Evolutionary conservation across 352 stramenopile genomes (phyloP).

Genomic region (Phytophthora kernoviae): DNA sequence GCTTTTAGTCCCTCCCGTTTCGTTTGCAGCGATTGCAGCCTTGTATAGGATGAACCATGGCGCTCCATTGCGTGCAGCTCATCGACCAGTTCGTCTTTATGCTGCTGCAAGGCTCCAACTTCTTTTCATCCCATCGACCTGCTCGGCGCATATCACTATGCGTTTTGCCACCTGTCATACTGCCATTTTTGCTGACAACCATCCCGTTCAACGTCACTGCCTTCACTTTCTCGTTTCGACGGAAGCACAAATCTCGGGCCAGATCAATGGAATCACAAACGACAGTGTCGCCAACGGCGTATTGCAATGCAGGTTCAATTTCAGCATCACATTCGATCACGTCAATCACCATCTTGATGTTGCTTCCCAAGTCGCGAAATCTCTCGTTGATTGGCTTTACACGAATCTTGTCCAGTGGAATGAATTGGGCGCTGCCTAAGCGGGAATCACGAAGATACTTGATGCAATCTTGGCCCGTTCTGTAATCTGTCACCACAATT

Average conservation of each 20-base stretch:
- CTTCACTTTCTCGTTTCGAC: slow-evolving; percentile 85
- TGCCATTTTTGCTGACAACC: slow-evolving; percentile 97
- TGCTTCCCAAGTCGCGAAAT: slow-evolving; percentile 89
- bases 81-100: slow-evolving; percentile 85
- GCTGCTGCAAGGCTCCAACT: slow-evolving; percentile 79
- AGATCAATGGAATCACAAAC: slow-evolving; percentile 96
- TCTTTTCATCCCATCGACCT: slow-evolving; percentile 94
- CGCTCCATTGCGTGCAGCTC: slow-evolving; percentile 67
- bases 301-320: slow-evolving; percentile 94
- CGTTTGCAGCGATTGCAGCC: slow-evolving; percentile 66
- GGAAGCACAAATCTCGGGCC: slow-evolving; percentile 87
- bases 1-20: slow-evolving; percentile 71
- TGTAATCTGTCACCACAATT: slow-evolving; percentile 81
- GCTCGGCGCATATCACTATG: slow-evolving; percentile 83
- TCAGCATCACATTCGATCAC: slow-evolving; percentile 95
- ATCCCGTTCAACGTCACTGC: slow-evolving; percentile 94
- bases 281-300: slow-evolving; percentile 96
- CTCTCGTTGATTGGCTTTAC: slow-evolving; percentile 93
- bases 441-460: slow-evolving; percentile 96
- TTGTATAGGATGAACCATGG: slow-evolving; percentile 72
- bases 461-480: slow-evolving; percentile 86
- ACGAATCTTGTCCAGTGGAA: slow-evolving; percentile 96
- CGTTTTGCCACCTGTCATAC: slow-evolving; percentile 97
- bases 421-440: slow-evolving; percentile 95
- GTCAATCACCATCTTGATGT: slow-evolving; percentile 95